phyloP scores from a whole-genome alignment of 2,329 filamentous ascomycete genomes.

The Neocatenulostroma microsporum region DNA sequence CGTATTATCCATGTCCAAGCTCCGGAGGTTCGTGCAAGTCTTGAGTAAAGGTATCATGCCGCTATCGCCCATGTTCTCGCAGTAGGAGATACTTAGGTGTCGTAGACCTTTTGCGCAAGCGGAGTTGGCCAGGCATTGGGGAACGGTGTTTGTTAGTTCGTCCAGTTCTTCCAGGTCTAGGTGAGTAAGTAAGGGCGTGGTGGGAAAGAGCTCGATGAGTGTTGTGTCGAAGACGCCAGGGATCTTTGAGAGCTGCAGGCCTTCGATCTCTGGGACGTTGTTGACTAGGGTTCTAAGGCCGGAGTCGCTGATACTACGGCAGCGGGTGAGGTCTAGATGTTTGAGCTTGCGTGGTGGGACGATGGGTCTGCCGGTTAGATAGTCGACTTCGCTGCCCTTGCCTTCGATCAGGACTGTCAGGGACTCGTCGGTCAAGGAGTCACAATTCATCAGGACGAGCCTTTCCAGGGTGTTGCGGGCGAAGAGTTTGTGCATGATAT shows the following conservation, averaged over 20 bases:
- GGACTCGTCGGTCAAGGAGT: slow-evolving; percentile 66
- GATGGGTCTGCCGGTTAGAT: slow-evolving; percentile 66
- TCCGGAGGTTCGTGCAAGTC: slow-evolving; percentile 60
- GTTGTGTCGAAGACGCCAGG: slow-evolving; percentile 64
- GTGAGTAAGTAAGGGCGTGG: slow-evolving; percentile 69
- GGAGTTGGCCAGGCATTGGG: slow-evolving; percentile 67
- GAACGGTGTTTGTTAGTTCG: slow-evolving; percentile 63
- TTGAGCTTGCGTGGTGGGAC: slow-evolving; percentile 71
- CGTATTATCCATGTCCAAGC: slow-evolving; percentile 86
- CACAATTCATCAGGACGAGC: slow-evolving; percentile 73
- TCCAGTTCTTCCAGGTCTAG: slow-evolving; percentile 83
- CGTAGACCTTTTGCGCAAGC: slow-evolving; percentile 64
- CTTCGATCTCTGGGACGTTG: slow-evolving; percentile 71
- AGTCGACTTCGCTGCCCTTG: slow-evolving; percentile 66
- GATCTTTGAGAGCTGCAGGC: slow-evolving; percentile 74
- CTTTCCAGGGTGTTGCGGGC: slow-evolving; percentile 72
- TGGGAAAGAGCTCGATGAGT: slow-evolving; percentile 63
- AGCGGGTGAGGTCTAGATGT: slow-evolving; percentile 78
- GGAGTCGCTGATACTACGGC: slow-evolving; percentile 61
- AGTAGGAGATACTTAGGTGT: slow-evolving; percentile 84
- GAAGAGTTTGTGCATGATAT: slow-evolving; percentile 68
- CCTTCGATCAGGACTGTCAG: slow-evolving; percentile 71
- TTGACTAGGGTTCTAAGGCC: slow-evolving; percentile 65
- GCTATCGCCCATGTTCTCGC: slow-evolving; percentile 72
- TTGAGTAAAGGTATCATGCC: slow-evolving; percentile 80